These are phyloP conservation scores for Penicillium waksmanii DNA, from an alignment of 495 filamentous ascomycete genomes.

Conservation along the genomic window DNA sequence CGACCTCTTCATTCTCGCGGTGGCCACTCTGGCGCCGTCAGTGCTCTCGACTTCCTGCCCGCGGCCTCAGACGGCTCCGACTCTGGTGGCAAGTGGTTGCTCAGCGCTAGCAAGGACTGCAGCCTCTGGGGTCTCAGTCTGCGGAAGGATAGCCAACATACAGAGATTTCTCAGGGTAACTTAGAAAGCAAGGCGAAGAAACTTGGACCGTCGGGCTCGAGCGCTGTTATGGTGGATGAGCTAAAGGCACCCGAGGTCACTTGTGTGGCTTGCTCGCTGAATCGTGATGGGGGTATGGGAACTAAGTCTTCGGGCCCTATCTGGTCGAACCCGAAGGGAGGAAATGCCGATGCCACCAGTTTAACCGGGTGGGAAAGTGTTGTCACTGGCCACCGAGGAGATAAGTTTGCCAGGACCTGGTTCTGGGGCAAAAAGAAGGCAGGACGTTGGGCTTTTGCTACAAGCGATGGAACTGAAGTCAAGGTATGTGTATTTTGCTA, in stretches of 20 bases:
- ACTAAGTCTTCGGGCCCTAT: slow-evolving; percentile 68
- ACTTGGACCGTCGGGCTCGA: slow-evolving; percentile 59
- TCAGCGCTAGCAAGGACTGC: slow-evolving; percentile 84
- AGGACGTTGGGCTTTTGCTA: slow-evolving; percentile 90
- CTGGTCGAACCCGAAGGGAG: slow-evolving; percentile 72
- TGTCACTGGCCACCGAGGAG: slow-evolving; percentile 88
- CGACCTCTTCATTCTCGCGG: slow-evolving; percentile 80
- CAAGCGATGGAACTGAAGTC: slow-evolving; percentile 79
- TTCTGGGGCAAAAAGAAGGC: slow-evolving; percentile 95
- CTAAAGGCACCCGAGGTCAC: slow-evolving; percentile 89
- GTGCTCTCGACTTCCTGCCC: slow-evolving; percentile 78
- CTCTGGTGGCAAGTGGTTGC: slow-evolving; percentile 86
- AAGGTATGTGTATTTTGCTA: slow-evolving; percentile 43
- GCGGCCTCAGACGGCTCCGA: slow-evolving; percentile 87
- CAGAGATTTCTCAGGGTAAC: slow-evolving; percentile 88
- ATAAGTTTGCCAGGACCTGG: slow-evolving; percentile 88
- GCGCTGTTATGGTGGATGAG: slow-evolving; percentile 59
- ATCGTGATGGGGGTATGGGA: slow-evolving; percentile 91
- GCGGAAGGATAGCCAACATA: slow-evolving; percentile 90
- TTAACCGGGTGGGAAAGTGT: slow-evolving; percentile 96
- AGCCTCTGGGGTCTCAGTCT: slow-evolving; percentile 96
- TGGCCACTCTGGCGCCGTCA: slow-evolving; percentile 87
- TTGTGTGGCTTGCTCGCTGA: slow-evolving; percentile 85
- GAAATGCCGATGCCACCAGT: slow-evolving; percentile 62
- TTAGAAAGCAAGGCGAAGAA: slow-evolving; percentile 85